Evolutionary conservation across 2,329 filamentous ascomycete genomes (phyloP).

Genomic region (Colletotrichum trifolii): DNA sequence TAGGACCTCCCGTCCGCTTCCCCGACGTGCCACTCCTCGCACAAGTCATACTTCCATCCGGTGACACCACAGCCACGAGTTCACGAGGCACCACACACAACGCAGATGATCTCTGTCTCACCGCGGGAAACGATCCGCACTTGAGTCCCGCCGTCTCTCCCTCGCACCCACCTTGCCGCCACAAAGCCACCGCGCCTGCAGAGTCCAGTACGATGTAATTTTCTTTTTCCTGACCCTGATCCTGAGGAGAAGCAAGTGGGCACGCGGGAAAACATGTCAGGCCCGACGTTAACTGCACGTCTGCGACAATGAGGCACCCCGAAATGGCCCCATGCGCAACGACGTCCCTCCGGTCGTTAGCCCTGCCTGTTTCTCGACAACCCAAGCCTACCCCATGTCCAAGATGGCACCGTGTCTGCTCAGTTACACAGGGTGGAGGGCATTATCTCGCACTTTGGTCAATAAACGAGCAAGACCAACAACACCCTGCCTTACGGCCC

Average conservation of each 20-base stretch:
- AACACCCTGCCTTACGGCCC: neutral
- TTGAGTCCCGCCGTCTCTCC: constrained; percentile 4
- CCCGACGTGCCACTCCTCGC: neutral
- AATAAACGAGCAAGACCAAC: neutral
- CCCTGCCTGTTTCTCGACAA: no score
- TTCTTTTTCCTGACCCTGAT: constrained; percentile 2
- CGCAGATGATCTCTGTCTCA: constrained; percentile 20
- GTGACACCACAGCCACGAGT: constrained; percentile 28
- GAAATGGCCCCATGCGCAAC: constrained; percentile 14
- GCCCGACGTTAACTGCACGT: neutral
- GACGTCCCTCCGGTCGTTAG: neutral
- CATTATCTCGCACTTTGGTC: neutral
- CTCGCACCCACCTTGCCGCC: neutral
- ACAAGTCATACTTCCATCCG: neutral
- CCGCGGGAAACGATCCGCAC: constrained; percentile 30
- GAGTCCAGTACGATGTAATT: neutral
- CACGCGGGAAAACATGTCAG: constrained; percentile 1
- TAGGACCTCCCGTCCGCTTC: neutral
- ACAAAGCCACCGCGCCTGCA: no score
- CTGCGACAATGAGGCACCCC: neutral
- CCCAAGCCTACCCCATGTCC: neutral
- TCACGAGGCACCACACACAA: constrained; percentile 12
- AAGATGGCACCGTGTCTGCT: neutral
- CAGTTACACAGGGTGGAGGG: constrained; percentile 5
- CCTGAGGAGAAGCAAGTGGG: neutral